Evolutionary conservation across 768 basidiomycete genomes (phyloP).

Genomic region (Leccinellum albellum): DNA sequence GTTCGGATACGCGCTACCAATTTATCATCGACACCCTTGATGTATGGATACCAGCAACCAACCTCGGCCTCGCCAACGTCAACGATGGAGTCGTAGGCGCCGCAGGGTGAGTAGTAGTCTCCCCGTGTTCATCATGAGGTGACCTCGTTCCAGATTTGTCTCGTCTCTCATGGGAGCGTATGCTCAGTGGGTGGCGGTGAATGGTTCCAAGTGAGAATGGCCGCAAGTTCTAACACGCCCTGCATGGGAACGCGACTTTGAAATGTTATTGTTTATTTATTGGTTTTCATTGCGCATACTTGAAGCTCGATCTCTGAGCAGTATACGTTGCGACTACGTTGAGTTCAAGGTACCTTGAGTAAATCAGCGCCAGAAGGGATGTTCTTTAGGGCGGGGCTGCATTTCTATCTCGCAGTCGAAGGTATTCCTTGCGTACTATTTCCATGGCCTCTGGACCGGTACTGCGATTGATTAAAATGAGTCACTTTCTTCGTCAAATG

Average conservation of each 20-base stretch:
- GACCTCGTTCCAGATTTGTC: constrained; percentile 44
- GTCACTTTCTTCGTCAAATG: not conserved
- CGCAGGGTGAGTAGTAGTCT: constrained; percentile 61
- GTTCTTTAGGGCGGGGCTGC: not conserved
- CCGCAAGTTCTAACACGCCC: not conserved
- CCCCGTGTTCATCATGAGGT: constrained; percentile 1
- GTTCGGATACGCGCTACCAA: constrained; percentile 67
- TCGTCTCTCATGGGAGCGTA: constrained; percentile 69
- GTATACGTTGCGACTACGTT: not conserved
- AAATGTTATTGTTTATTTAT: not conserved
- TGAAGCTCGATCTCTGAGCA: not conserved
- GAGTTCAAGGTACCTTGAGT: not conserved
- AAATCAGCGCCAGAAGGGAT: not conserved
- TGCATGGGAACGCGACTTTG: not conserved
- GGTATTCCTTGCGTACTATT: constrained; percentile 64
- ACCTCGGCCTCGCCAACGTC: constrained; percentile 66
- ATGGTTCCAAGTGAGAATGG: constrained; percentile 36
- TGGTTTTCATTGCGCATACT: not conserved
- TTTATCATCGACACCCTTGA: constrained; percentile 83
- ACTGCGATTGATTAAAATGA: constrained; percentile 33
- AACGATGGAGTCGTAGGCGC: constrained; percentile 86
- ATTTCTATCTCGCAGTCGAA: constrained; percentile 53
- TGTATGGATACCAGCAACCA: constrained; percentile 85
- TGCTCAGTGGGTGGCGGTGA: constrained; percentile 60
- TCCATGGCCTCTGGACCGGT: constrained; percentile 76